Conservation (phyloP, 495 filamentous ascomycete species). For the Antarctomyces pellizariae region DNA sequence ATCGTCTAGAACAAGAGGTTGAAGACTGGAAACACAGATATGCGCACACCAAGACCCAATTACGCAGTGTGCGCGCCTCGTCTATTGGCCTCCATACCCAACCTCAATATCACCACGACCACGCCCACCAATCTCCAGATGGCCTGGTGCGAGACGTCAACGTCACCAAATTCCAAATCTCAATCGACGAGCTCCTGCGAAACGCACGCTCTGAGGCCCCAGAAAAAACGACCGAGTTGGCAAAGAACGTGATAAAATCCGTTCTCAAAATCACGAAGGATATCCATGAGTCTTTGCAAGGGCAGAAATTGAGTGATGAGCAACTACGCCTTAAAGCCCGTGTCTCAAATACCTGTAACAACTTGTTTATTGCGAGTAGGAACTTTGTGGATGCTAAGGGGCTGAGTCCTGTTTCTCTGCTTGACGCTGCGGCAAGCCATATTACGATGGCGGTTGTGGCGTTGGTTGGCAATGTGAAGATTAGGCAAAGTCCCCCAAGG, state of each 20-base stretch:
- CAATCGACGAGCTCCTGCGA: constrained; percentile 79
- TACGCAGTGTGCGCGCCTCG: constrained; percentile 57
- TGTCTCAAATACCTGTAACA: constrained; percentile 82
- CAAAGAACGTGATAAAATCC: constrained; percentile 59
- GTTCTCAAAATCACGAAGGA: constrained; percentile 65
- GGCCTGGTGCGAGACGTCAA: constrained; percentile 77
- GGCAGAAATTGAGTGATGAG: constrained; percentile 21
- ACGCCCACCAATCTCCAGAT: constrained; percentile 42
- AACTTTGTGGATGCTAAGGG: constrained; percentile 64
- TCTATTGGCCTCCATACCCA: constrained; percentile 49
- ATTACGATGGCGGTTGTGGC: constrained; percentile 69
- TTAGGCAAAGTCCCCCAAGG: constrained; percentile 45
- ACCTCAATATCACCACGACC: constrained; percentile 36
- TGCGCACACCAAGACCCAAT: constrained; percentile 63
- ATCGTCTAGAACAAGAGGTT: constrained; percentile 55
- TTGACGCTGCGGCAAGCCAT: constrained; percentile 92
- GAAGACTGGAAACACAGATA: constrained; percentile 79
- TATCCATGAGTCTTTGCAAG: constrained; percentile 32
- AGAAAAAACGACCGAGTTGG: constrained; percentile 44
- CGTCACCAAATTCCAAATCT: constrained; percentile 85
- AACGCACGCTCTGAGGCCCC: constrained; percentile 50
- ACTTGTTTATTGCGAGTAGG: constrained; percentile 80
- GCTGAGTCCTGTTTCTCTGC: constrained; percentile 77
- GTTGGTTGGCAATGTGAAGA: constrained; percentile 59
- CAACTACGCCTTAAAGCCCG: constrained; percentile 47